Percentiles rank a stretch among this genome's conserved stretches.
Evolutionary conservation across 2,329 filamentous ascomycete genomes (phyloP).

Genomic region (Hortaea sp.): DNA sequence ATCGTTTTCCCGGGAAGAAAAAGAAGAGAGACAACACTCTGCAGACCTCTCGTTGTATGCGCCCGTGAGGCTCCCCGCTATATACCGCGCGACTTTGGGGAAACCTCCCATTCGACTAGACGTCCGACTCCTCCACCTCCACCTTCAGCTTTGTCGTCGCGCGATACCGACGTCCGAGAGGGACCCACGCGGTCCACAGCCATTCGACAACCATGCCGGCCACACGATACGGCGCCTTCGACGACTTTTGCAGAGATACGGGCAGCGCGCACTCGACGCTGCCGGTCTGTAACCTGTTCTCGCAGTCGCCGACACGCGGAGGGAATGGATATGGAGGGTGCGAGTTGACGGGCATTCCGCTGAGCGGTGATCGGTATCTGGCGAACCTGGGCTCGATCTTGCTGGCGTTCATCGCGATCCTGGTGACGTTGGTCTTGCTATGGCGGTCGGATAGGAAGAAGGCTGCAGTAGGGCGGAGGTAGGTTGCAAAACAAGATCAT

Average conservation of each 20-base stretch:
- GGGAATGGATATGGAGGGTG: conserved; percentile 57
- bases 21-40: neutral
- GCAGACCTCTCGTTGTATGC: neutral
- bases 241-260: conserved; percentile 41
- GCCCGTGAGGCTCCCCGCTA: neutral
- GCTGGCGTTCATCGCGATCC: conserved; percentile 66
- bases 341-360: conserved; percentile 60
- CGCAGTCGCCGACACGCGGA: conserved; percentile 47
- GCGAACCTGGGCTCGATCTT: conserved; percentile 91
- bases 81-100: too few species aligned
- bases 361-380: conserved; percentile 55
- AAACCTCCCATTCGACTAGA: neutral
- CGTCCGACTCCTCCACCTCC: neutral
- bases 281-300: conserved; percentile 53
- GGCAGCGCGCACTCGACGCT: conserved; percentile 28
- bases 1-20: neutral
- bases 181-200: neutral
- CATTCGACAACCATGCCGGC: neutral
- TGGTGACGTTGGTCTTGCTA: conserved; percentile 56
- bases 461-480: conserved; percentile 90
- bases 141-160: neutral
- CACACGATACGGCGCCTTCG: conserved; percentile 24
- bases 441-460: conserved; percentile 78
- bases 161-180: neutral
- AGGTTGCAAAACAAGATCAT: conserved; percentile 18